A percentile compares a stretch with the other conserved stretches of the same genome.
phyloP scores from a whole-genome alignment of 2,329 filamentous ascomycete species.

The Sporothrix brunneoviolacea region DNA sequence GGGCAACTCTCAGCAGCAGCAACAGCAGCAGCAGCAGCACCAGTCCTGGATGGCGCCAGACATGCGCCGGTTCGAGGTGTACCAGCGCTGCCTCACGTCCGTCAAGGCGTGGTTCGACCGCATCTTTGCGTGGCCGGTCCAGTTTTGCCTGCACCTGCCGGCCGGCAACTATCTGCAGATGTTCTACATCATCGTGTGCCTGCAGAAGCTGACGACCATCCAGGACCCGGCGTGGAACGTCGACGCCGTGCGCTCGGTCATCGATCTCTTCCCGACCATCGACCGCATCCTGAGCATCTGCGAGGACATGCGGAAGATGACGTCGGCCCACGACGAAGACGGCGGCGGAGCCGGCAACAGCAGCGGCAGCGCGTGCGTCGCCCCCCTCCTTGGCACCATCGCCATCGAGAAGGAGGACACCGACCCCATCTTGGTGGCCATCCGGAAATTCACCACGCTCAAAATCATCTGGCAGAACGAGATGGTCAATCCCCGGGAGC shows the following conservation, averaged over 20 bases:
- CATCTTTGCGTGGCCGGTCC: conserved; percentile 11
- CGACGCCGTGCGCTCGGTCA: conserved; percentile 21
- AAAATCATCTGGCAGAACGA: conserved; percentile 9
- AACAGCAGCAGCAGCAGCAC: neutral
- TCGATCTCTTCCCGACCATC: conserved; percentile 28
- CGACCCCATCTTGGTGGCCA: neutral
- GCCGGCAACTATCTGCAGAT: conserved; percentile 6
- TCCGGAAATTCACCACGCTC: neutral
- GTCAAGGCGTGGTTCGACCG: conserved; percentile 14
- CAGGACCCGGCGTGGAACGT: conserved; percentile 34
- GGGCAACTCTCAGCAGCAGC: too few relatives aligned
- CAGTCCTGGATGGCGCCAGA: conserved; percentile 1
- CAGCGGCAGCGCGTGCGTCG: neutral
- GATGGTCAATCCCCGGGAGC: neutral
- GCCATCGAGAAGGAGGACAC: neutral
- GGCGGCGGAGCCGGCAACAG: neutral
- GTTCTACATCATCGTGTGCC: conserved; percentile 11
- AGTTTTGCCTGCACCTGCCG: conserved; percentile 2
- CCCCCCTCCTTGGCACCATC: neutral
- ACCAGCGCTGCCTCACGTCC: conserved; percentile 15
- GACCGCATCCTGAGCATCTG: conserved; percentile 19
- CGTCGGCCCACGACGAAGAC: neutral
- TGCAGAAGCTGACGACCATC: conserved; percentile 14
- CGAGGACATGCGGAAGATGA: neutral
- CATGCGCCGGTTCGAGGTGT: conserved; percentile 8